Evolutionary conservation across 2,329 filamentous ascomycete species (phyloP).

Genomic region (Xylariaceae sp.): DNA sequence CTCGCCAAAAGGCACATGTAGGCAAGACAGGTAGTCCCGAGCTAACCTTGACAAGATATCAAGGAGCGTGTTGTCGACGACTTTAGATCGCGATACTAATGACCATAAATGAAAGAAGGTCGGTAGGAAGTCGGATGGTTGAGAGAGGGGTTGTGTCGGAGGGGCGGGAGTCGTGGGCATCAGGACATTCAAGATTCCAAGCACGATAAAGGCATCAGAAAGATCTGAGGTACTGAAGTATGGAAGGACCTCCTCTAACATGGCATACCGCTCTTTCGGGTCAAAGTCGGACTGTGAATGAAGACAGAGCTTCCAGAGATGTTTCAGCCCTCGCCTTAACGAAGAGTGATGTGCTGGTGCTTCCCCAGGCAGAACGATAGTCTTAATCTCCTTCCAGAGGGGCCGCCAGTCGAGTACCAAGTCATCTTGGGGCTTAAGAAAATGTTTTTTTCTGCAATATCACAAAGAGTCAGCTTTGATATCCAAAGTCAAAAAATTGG

Average conservation of each 20-base stretch:
- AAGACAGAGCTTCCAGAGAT: constrained; percentile 85
- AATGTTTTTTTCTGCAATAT: constrained; percentile 81
- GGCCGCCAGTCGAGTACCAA: constrained; percentile 92
- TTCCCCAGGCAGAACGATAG: constrained; percentile 86
- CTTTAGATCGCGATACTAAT: constrained; percentile 85
- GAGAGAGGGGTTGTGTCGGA: constrained; percentile 73
- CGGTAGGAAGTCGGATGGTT: constrained; percentile 87
- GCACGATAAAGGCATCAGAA: constrained; percentile 91
- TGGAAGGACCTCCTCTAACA: constrained; percentile 80
- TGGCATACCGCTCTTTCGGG: constrained; percentile 80
- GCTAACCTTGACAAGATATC: constrained; percentile 89
- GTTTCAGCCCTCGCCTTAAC: constrained; percentile 63
- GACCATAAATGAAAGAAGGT: constrained; percentile 98
- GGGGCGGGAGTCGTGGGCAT: constrained; percentile 84
- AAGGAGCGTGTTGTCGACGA: constrained; percentile 84
- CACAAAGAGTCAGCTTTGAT: constrained; percentile 16
- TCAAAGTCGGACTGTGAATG: constrained; percentile 95
- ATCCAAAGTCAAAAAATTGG: constrained; percentile 13
- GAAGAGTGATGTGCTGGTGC: constrained; percentile 69
- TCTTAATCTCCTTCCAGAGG: constrained; percentile 90
- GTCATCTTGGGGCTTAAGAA: constrained; percentile 88
- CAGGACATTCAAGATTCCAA: constrained; percentile 83
- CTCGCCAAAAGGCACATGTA: constrained; percentile 79
- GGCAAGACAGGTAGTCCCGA: constrained; percentile 78
- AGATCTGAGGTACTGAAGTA: constrained; percentile 95